These are phyloP conservation scores for Aspergillus chevalieri DNA, from an alignment of 2,329 filamentous ascomycete species.

Conservation along the genomic window DNA sequence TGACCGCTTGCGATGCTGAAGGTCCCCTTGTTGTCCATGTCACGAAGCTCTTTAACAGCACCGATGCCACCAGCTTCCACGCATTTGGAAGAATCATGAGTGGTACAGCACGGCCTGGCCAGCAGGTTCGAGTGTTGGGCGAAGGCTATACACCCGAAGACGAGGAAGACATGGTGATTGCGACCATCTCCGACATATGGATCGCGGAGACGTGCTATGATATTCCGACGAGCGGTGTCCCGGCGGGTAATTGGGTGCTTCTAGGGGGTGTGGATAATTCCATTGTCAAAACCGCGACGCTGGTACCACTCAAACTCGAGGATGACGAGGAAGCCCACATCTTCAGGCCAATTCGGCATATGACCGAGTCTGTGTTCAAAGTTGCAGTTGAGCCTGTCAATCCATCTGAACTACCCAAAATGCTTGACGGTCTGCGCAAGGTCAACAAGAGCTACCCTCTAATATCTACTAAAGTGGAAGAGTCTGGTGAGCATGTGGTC, in stretches of 20 bases:
- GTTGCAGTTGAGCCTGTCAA: conserved; percentile 97
- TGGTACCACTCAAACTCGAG: conserved; percentile 72
- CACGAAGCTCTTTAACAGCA: conserved; percentile 85
- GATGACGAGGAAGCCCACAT: conserved; percentile 92
- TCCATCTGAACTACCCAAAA: conserved; percentile 94
- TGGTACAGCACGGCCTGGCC: conserved; percentile 74
- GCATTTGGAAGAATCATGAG: conserved; percentile 89
- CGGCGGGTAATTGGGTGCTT: conserved; percentile 90
- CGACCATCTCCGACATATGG: conserved; percentile 78
- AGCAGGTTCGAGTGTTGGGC: conserved; percentile 82
- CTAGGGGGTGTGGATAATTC: conserved; percentile 92
- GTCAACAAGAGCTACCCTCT: conserved; percentile 98
- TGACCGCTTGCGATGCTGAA: conserved; percentile 77
- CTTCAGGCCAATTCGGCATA: conserved; percentile 86
- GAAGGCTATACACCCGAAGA: conserved; percentile 96
- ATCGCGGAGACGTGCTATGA: conserved; percentile 92
- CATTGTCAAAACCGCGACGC: conserved; percentile 93
- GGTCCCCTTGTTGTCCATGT: conserved; percentile 87
- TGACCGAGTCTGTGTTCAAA: conserved; percentile 96
- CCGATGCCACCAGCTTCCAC: conserved; percentile 85
- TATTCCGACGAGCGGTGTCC: conserved; percentile 82
- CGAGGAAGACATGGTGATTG: conserved; percentile 91
- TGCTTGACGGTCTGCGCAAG: conserved; percentile 93
- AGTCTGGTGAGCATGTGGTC: conserved; percentile 92
- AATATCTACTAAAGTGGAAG: conserved; percentile 93